Conservation (phyloP, 2,329 filamentous ascomycete species). For the Tympanopsis confertula region DNA sequence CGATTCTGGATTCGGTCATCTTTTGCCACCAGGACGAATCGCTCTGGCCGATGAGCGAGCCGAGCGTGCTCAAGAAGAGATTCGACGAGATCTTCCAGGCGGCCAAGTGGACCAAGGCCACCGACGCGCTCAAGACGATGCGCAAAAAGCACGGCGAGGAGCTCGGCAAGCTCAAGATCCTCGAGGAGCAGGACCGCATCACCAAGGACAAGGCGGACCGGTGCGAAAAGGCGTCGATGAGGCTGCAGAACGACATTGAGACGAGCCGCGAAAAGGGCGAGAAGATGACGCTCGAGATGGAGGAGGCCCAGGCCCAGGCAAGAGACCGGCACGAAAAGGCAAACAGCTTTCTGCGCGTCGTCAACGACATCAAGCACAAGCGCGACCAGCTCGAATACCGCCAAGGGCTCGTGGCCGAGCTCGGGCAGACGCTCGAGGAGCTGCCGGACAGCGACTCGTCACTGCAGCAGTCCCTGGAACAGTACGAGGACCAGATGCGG, state of each 20-base stretch:
- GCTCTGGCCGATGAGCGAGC: conserved; percentile 89
- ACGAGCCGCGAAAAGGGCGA: conserved; percentile 42
- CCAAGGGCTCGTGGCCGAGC: conserved; percentile 58
- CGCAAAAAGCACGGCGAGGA: conserved; percentile 73
- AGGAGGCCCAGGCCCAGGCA: conserved; percentile 35
- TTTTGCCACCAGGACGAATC: conserved; percentile 99
- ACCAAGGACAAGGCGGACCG: conserved; percentile 77
- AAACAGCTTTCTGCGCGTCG: conserved; percentile 61
- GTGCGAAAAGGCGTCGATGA: conserved; percentile 51
- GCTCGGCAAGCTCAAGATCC: conserved; percentile 59
- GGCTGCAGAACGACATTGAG: conserved; percentile 57
- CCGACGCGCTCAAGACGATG: conserved; percentile 83
- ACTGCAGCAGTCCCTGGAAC: conserved; percentile 58
- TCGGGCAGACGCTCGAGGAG: conserved; percentile 64
- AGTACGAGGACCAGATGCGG: conserved; percentile 66
- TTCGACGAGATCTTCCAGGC: conserved; percentile 99
- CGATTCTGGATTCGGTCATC: conserved; percentile 86
- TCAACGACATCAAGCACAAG: conserved; percentile 67
- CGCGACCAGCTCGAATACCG: conserved; percentile 62
- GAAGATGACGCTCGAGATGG: conserved; percentile 44
- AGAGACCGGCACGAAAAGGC: conserved; percentile 57
- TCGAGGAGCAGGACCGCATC: conserved; percentile 66
- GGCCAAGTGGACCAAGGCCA: conserved; percentile 90
- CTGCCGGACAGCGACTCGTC: conserved; percentile 68
- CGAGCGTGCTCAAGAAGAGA: conserved; percentile 72